These are phyloP conservation scores for Penicillium sp. DNA, from an alignment of 2,329 filamentous ascomycete genomes.

Conservation along the genomic window DNA sequence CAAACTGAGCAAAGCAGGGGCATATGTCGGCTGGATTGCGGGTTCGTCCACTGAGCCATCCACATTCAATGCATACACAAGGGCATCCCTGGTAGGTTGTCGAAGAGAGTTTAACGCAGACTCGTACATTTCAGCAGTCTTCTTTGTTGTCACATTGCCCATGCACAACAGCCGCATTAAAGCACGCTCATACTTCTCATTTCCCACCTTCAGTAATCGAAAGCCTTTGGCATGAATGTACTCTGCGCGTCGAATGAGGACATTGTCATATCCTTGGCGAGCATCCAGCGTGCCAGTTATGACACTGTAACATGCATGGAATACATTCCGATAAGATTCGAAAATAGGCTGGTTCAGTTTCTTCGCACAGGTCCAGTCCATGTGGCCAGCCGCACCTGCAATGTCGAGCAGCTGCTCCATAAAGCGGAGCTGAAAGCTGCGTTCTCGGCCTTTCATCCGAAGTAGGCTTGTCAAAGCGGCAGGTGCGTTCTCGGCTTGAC, in stretches of 20 bases:
- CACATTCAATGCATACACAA: constrained; percentile 15
- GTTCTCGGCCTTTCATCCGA: constrained; percentile 8
- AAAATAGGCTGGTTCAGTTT: constrained; percentile 21
- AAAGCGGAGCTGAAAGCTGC: constrained; percentile 21
- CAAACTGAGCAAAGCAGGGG: constrained; percentile 17
- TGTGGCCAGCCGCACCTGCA: constrained; percentile 21
- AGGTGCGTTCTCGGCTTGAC: constrained; percentile 21
- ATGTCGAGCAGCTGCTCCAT: constrained; percentile 24
- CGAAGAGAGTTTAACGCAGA: constrained; percentile 13
- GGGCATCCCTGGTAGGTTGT: constrained; percentile 1
- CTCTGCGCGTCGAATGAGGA: constrained; percentile 16
- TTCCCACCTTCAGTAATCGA: constrained; percentile 4
- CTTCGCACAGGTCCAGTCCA: constrained; percentile 22
- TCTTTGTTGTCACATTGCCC: constrained; percentile 17
- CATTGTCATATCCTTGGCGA: constrained; percentile 20
- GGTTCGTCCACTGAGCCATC: constrained; percentile 17
- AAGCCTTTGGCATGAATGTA: constrained; percentile 11
- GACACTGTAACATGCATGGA: constrained; percentile 22
- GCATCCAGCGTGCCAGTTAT: constrained; percentile 11
- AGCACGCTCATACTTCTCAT: constrained; percentile 6
- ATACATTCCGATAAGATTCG: constrained; percentile 21
- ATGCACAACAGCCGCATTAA: constrained; percentile 21
- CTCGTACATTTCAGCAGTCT: constrained; percentile 18
- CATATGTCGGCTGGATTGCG: constrained; percentile 23
- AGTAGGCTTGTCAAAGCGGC: constrained; percentile 14